phyloP scores from a whole-genome alignment of 2,329 filamentous ascomycete genomes.

The Seiridium unicorne region DNA sequence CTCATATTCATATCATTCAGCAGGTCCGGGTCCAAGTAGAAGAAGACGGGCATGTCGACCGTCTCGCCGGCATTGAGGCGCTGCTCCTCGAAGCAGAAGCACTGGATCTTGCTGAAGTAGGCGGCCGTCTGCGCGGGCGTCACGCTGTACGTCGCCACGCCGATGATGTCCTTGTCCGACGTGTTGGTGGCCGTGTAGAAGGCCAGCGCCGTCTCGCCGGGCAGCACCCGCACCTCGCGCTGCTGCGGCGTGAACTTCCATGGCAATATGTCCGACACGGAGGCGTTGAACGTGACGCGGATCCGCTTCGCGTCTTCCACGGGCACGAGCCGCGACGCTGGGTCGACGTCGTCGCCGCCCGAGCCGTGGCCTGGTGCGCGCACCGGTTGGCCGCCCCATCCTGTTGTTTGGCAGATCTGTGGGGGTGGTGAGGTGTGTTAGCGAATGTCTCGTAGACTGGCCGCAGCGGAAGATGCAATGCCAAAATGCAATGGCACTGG shows the following conservation, averaged over 20 bases:
- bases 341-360: constrained; percentile 52
- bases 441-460: not conserved
- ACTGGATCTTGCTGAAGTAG: constrained; percentile 99
- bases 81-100: constrained; percentile 98
- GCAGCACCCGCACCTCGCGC: constrained; percentile 90
- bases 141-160: constrained; percentile 95
- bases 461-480: constrained; percentile 8
- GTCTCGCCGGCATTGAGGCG: constrained; percentile 91
- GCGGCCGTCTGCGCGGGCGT: constrained; percentile 93
- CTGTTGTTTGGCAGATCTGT: constrained; percentile 79
- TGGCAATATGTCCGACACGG: constrained; percentile 89
- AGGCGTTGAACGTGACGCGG: constrained; percentile 93
- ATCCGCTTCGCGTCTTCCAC: constrained; percentile 80
- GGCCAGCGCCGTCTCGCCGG: constrained; percentile 92
- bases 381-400: constrained; percentile 91
- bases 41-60: constrained; percentile 99
- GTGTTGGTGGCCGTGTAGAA: constrained; percentile 98
- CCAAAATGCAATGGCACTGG: not conserved
- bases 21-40: constrained; percentile 97
- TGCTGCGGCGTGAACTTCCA: constrained; percentile 99
- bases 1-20: constrained; percentile 90
- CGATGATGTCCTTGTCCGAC: constrained; percentile 89
- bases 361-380: constrained; percentile 67
- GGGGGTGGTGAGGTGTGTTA: not conserved
- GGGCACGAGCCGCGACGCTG: constrained; percentile 74